phyloP scores from a whole-genome alignment of 2,329 filamentous ascomycete genomes.

The Stachybotrys chartarum region DNA sequence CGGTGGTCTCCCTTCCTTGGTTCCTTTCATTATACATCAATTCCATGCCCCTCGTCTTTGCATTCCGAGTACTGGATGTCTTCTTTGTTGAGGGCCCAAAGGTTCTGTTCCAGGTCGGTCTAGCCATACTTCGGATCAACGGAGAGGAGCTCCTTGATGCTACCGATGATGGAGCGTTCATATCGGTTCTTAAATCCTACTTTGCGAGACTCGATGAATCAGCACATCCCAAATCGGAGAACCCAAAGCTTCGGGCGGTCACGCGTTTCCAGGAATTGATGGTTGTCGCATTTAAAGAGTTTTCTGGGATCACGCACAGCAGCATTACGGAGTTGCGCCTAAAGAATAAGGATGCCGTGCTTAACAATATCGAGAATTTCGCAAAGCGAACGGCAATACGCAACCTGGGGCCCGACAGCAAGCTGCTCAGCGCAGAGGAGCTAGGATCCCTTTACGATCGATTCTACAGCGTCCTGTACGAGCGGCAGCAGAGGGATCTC shows the following conservation, averaged over 20 bases:
- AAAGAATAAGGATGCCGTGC: slow-evolving; percentile 89
- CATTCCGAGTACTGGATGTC: slow-evolving; percentile 91
- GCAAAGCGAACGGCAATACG: slow-evolving; percentile 94
- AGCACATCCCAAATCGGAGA: slow-evolving; percentile 91
- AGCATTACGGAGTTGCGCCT: slow-evolving; percentile 83
- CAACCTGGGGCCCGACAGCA: slow-evolving; percentile 93
- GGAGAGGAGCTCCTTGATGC: slow-evolving; percentile 93
- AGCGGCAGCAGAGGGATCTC: slow-evolving; percentile 75
- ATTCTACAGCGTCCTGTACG: slow-evolving; percentile 88
- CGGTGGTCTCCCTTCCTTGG: slow-evolving; percentile 95
- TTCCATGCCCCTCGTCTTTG: slow-evolving; percentile 97
- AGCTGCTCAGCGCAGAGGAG: slow-evolving; percentile 77
- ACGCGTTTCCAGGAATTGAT: slow-evolving; percentile 97
- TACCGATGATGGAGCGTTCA: slow-evolving; percentile 90
- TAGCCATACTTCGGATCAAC: slow-evolving; percentile 96
- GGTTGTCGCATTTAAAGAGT: slow-evolving; percentile 99
- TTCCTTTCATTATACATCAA: slow-evolving; percentile 98
- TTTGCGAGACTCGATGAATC: slow-evolving; percentile 92
- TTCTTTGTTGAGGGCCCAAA: slow-evolving; percentile 98
- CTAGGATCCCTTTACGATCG: slow-evolving; percentile 87
- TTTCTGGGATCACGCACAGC: slow-evolving; percentile 87
- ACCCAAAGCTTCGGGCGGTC: slow-evolving; percentile 86
- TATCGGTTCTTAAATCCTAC: slow-evolving; percentile 91
- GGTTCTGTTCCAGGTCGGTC: slow-evolving; percentile 90
- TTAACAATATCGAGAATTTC: slow-evolving; percentile 95